Evolutionary conservation across 257 asterid genomes (phyloP), one percentile per base, ranked within the genome.

Genomic region (Solanum rostratum): DNA sequence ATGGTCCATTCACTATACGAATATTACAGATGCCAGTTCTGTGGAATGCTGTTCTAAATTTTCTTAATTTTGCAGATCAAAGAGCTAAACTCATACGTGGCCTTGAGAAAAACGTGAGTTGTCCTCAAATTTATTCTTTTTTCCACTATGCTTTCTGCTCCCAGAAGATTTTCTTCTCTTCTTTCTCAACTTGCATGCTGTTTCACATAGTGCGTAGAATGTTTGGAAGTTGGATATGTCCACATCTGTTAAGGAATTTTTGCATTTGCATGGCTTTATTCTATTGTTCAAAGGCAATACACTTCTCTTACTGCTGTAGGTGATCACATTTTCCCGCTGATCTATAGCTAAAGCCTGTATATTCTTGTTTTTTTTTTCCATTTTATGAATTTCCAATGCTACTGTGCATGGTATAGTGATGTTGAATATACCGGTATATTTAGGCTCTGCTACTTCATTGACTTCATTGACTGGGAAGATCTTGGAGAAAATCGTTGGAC

Each of bases 21-120:
- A 27, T 50, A 78, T 10, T 49, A 50, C 24, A 29, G 45, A 29
- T 29, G 29, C 18, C 45, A 78, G 24, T 78, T 50, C 46, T 27
- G 16, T 29, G 29, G 82, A 5, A 8, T 19, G 49, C 46, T 29
- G 18, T 41, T 78, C 82, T 83, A 50, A 83, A 2, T 39, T 52
- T 83, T 80, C 86, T 46, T 63, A 29, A n/a, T 85, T 86, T 84
- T 92, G 90, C 99, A 95, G 99, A 92, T 95, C 91, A 95, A 95
- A 90, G 98, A 94, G 93, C 91, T 95, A 88, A 95, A 95, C 89
- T 94, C 99, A 70, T 94, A 93, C 79, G 99, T 95, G 86, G 99
- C 97, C 82, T 86, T 93, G 93, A 94, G 99, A 87, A 95, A 95
- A 88, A 95, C 98, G 98, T 94, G 87, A 94, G 98, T 90, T 86